Evolutionary conservation across 208 protist genomes (phyloP), one percentile per base, ranked within the genome.

Genomic region (Leptomonas seymouri): DNA sequence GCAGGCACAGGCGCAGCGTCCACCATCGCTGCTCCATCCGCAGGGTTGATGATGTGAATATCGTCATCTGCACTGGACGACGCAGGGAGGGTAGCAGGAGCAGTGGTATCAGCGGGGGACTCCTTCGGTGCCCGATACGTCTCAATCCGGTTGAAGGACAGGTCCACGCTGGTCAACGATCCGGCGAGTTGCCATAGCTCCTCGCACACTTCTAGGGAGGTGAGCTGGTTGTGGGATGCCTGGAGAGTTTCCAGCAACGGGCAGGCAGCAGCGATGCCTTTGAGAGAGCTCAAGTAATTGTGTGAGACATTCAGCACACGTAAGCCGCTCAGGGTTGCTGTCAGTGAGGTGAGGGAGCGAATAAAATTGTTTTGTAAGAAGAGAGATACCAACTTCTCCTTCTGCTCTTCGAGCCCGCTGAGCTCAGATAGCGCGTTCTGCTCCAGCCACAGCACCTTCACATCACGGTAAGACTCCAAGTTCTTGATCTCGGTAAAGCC

Each of bases 301-400:
- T 93, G 64, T 23, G 87, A 81, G 23, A 96, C 30, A 51, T 90
- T 91, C 63, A 96, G 59, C 41, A 97, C 92, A n/a, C 88, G 82
- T 55, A 99, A 61, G 20, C 94, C 87, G 54, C 46, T 62, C 58
- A 95, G 76, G 46, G 57, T 49, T 9, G 75, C 59, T 16, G 68
- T 69, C 54, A 93, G 73, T 1, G 74, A 81, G 15, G 39, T 31
- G 2, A 98, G 78, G 25, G 81, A 85, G 42, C 77, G 61, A 61
- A 99, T 93, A 5, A 78, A 79, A 67, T 99, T 99, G 71, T 99
- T 94, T 56, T 98, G 95, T 20, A 98, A 50, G 83, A 98, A 98
- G 39, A 98, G 71, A 6, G 93, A 98, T 5, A 86, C 74, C 1
- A 98, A 69, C 39, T 84, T 36, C 50, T 86, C 68, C 14, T 54